phyloP scores from a whole-genome alignment of 2,329 filamentous ascomycete species.

The Xylariales sp. region DNA sequence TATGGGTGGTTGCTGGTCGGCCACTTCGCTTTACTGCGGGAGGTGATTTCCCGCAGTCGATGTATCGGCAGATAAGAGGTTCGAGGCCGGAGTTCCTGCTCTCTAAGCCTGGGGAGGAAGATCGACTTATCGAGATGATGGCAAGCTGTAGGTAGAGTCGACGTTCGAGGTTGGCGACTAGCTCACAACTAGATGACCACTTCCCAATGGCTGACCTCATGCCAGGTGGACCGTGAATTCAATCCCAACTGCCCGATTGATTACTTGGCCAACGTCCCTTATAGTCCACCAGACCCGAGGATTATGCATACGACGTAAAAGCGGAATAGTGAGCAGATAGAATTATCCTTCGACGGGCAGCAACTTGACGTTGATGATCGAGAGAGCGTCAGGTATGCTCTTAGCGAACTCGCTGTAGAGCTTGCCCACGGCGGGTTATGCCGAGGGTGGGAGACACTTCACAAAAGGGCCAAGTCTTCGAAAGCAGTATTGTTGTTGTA shows the following conservation, averaged over 20 bases:
- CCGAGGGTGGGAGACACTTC: too few relatives aligned
- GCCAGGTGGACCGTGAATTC: constrained; percentile 8
- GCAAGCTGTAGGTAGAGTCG: not conserved
- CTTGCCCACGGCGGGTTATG: too few relatives aligned
- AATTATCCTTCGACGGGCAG: too few relatives aligned
- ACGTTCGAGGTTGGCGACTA: not conserved
- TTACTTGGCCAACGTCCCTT: too few relatives aligned
- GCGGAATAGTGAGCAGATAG: too few relatives aligned
- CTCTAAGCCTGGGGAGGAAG: not conserved
- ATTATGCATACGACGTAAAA: too few relatives aligned
- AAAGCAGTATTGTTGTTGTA: too few relatives aligned
- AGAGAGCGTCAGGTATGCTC: too few relatives aligned
- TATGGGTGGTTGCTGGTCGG: constrained; percentile 54
- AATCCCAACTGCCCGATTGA: not conserved
- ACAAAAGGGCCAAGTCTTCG: too few relatives aligned
- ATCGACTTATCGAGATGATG: not conserved
- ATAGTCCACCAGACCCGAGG: too few relatives aligned
- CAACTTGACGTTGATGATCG: too few relatives aligned
- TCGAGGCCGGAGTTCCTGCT: not conserved
- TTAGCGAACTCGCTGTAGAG: too few relatives aligned
- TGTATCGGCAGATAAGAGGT: constrained; percentile 13
- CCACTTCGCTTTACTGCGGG: constrained; percentile 61
- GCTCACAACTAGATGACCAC: constrained; percentile 2
- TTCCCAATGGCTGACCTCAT: constrained; percentile 9
- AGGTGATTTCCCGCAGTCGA: constrained; percentile 33